Base-by-base conservation (phyloP, 352 stramenopile species). In the Globisporangium parvum region DNA sequence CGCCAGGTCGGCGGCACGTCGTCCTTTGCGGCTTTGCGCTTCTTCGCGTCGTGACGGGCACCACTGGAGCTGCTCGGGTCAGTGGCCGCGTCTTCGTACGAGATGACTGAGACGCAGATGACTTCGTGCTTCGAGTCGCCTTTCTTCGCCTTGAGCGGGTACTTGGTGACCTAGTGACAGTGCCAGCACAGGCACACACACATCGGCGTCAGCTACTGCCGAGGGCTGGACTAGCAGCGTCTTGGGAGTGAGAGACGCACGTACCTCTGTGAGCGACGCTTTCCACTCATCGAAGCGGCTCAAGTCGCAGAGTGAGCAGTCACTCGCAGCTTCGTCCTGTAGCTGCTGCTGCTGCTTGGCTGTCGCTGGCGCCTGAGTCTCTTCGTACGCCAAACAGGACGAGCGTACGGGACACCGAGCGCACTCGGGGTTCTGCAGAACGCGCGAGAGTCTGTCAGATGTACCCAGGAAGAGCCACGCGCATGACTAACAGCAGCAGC, bases 111-210 rank as follows among this genome's bases (percentile, higher is more conserved):
- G 12, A 95, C 79, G 21, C 70, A 81, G 44, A 95, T 79, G 4
- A 80, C 66, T 59, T 95, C 85, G 20, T 90, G 83, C 62, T 72
- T 91, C 2, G 75, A 73, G 1, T 80, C 71, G n/a, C 71, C 85
- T 54, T 93, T 93, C 60, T 87, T 89, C 3, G 85, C 72, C 45
- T 90, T 91, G 41, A 95, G 66, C 31, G 85, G 85, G 41, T 87
- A 95, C 33, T 84, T 82, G 10, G 80, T 87, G 11, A 91, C 78
- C 83, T 93, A 44, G 5, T 23, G 2, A 24, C 9, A 31, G 26
- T 31, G 26, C 6, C 26, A 31, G 3, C 26, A 31, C 26, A 40
- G 1, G 1, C 24, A 10, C 41, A 54, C 20, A n/a, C 9, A 1
- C 14, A 26, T 55, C 2, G 26, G 3, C 18, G 10, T 50, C 3